Evolutionary conservation across 768 basidiomycete genomes (phyloP).

Genomic region (Hypsizygus marmoreus): DNA sequence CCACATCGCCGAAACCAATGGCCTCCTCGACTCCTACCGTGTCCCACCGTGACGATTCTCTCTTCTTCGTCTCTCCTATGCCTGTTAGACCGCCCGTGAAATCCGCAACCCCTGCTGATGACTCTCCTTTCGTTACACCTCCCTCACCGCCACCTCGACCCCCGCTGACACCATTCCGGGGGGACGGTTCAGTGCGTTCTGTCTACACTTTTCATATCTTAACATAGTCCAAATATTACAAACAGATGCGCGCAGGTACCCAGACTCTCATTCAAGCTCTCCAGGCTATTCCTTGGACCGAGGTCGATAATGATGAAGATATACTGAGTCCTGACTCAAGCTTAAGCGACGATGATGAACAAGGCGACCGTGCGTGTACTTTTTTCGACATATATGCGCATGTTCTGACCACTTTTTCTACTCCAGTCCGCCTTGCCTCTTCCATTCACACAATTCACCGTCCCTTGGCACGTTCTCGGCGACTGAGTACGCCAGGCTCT

Average conservation of each 20-base stretch:
- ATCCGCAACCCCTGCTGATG: constrained; percentile 26
- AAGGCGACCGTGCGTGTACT: constrained; percentile 30
- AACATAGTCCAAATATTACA: constrained; percentile 15
- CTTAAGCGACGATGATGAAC: constrained; percentile 71
- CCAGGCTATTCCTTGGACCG: constrained; percentile 81
- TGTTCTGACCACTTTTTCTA: constrained; percentile 5
- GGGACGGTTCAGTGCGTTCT: constrained; percentile 67
- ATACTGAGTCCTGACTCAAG: constrained; percentile 41
- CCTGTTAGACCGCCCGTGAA: constrained; percentile 6
- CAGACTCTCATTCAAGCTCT: constrained; percentile 89
- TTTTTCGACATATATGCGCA: background rate
- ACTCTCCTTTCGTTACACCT: constrained; percentile 68
- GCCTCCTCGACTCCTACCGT: constrained; percentile 14
- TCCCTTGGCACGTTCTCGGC: constrained; percentile 70
- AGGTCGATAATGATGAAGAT: constrained; percentile 72
- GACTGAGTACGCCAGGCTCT: constrained; percentile 31
- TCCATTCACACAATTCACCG: constrained; percentile 89
- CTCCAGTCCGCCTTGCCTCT: constrained; percentile 63
- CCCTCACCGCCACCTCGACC: constrained; percentile 65
- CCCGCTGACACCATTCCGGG: constrained; percentile 55
- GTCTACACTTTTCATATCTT: constrained; percentile 9
- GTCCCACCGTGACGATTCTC: constrained; percentile 48
- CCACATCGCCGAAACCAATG: constrained; percentile 25
- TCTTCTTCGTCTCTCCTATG: constrained; percentile 28
- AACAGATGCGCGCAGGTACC: constrained; percentile 83